Base-by-base conservation (phyloP, 75 land plant genomes). In the Picea glauca region DNA sequence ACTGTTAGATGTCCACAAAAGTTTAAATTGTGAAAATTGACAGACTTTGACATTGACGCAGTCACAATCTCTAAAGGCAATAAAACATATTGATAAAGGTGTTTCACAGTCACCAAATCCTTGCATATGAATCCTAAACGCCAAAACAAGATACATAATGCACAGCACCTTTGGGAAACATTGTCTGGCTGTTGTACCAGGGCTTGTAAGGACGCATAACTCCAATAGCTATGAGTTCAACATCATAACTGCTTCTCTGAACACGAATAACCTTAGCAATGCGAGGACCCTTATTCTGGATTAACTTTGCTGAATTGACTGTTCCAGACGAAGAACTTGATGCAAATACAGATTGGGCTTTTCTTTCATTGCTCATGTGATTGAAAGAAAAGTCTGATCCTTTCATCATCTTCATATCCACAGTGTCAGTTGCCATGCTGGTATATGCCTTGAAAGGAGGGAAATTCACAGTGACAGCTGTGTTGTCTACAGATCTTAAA, bases 111-210 rank as follows among this genome's bases (percentile, higher is more conserved):
- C 56, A n/a, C 9, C 4, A 63, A n/a, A 63, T 15, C 21, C 26
- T 63, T 63, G 65, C 26, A 31, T 60, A 58, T 75, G 33, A 13
- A 63, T 30, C n/a, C 0, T 57, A 54, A 21, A 30, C 11, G 15
- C 38, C 8, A 23, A 75, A 30, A 31, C 1, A 75, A 15, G 58
- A 13, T 13, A 63, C 54, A 58, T 13, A 58, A 80, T 38, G 50
- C 21, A 50, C 46, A 74, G 14, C 79, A 94, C 98, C 98, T 78
- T 91, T 92, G 11, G 93, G 98, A 75, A 86, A 88, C 54, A 92
- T 92, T 50, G 85, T 85, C 76, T 78, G 88, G 64, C 81, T 86
- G 63, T 38, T 87, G 17, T 85, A 81, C 94, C 94, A 92, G 31
- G 87, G 64, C 76, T 80, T 82, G 58, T 86, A 82, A 32, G 83